A percentile compares a stretch with the other conserved stretches of the same genome.
These are phyloP conservation scores for Metschnikowia arizonensis DNA, from an alignment of 805 yeast species.

Conservation along the genomic window DNA sequence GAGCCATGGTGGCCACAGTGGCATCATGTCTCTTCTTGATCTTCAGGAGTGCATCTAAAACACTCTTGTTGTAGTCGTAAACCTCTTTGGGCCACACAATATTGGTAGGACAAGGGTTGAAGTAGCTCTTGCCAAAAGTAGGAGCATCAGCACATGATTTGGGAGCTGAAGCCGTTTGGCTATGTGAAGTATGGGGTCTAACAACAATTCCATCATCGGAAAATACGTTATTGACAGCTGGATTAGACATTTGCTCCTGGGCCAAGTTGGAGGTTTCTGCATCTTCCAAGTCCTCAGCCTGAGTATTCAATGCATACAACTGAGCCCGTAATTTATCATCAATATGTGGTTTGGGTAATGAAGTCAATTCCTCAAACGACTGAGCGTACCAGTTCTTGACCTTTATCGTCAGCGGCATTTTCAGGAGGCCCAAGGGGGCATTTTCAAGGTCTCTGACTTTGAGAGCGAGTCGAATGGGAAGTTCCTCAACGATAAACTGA, in stretches of 20 bases:
- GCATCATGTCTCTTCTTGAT: slow-evolving; percentile 88
- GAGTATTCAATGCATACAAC: slow-evolving; percentile 19
- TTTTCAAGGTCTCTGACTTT: slow-evolving; percentile 79
- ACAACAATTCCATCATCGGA: slow-evolving; percentile 52
- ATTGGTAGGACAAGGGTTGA: slow-evolving; percentile 51
- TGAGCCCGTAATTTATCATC: slow-evolving; percentile 38
- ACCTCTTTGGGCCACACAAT: slow-evolving; percentile 71
- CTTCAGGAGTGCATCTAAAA: slow-evolving; percentile 59
- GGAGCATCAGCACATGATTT: slow-evolving; percentile 26
- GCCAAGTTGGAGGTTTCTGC: slow-evolving; percentile 26
- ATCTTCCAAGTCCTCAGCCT: slow-evolving; percentile 8
- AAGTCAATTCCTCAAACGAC: slow-evolving; percentile 77
- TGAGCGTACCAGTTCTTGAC: slow-evolving; percentile 91
- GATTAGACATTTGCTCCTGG: slow-evolving; percentile 26
- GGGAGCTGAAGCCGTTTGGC: slow-evolving; percentile 6
- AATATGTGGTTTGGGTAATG: slow-evolving; percentile 55
- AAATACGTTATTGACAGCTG: slow-evolving; percentile 38
- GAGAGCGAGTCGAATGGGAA: slow-evolving; percentile 82
- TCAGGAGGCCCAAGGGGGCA: slow-evolving; percentile 68
- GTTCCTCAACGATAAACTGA: slow-evolving; percentile 77
- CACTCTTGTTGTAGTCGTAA: slow-evolving; percentile 62
- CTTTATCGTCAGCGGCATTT: slow-evolving; percentile 69
- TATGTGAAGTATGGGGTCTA: slow-evolving; percentile 19
- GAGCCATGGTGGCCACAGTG: slow-evolving; percentile 87
- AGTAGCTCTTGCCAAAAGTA: slow-evolving; percentile 44